phyloP scores from a whole-genome alignment of 257 asterid genomes.

The Rehmannia glutinosa region DNA sequence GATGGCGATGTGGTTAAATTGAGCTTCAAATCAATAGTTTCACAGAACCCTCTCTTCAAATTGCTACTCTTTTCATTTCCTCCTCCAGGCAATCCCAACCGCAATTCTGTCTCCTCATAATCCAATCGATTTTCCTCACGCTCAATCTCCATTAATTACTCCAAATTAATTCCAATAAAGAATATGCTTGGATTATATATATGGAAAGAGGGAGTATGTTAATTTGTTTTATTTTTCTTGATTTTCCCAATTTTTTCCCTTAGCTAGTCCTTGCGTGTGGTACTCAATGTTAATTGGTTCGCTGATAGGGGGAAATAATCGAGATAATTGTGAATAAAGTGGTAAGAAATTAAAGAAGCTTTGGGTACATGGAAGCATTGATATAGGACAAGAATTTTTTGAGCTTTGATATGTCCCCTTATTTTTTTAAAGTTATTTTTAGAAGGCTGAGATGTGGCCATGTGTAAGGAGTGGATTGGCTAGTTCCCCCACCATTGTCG shows the following conservation, averaged over 20 bases:
- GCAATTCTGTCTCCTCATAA: conserved; percentile 48
- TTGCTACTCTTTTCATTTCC: conserved; percentile 17
- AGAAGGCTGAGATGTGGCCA: conserved; percentile 23
- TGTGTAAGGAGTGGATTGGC: conserved; percentile 22
- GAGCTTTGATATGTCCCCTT: no score
- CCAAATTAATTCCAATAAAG: background rate
- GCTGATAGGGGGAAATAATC: no score
- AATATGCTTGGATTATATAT: no score
- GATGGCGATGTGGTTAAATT: conserved; percentile 25
- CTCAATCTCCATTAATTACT: conserved; percentile 3
- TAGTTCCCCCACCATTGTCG: conserved; percentile 11
- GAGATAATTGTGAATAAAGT: background rate
- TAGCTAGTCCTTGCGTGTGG: no score
- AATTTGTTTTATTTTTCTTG: no score
- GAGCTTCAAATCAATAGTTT: conserved; percentile 47
- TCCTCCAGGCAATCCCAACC: conserved; percentile 45
- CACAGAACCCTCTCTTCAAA: conserved; percentile 40
- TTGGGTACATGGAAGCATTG: background rate
- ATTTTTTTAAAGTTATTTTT: background rate
- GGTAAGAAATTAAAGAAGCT: background rate
- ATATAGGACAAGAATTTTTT: conserved; percentile 5
- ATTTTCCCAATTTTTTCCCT: no score
- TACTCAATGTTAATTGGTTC: no score
- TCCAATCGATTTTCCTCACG: conserved; percentile 19
- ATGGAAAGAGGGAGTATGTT: no score